phyloP scores from a whole-genome alignment of 352 stramenopile genomes.

The Pythium periplocum region DNA sequence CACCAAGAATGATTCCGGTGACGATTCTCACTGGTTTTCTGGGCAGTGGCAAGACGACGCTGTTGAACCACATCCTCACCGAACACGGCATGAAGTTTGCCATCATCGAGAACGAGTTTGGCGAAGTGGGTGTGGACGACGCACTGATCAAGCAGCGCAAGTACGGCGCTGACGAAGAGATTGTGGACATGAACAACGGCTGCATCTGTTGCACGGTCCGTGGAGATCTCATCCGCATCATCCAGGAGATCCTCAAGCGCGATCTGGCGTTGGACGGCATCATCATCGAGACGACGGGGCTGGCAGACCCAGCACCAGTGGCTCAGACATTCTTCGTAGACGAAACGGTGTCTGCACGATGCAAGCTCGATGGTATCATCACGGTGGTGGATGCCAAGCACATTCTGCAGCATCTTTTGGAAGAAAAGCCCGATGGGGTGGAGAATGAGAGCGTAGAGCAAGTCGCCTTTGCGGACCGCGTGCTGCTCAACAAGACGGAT shows the following conservation, averaged over 20 bases:
- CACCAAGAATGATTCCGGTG: slow-evolving; percentile 48
- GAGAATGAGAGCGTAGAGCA: too few species aligned
- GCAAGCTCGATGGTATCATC: slow-evolving; percentile 91
- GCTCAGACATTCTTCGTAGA: too few species aligned
- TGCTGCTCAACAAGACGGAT: too few species aligned
- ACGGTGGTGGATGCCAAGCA: slow-evolving; percentile 95
- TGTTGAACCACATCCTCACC: slow-evolving; percentile 94
- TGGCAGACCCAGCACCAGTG: too few species aligned
- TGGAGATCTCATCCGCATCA: slow-evolving; percentile 11
- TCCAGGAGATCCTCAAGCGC: too few species aligned
- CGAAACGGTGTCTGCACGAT: slow-evolving; percentile 9
- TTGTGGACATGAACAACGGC: slow-evolving; percentile 97
- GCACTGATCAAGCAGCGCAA: slow-evolving; percentile 31
- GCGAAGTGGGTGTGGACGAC: slow-evolving; percentile 68
- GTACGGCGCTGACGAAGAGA: slow-evolving; percentile 57
- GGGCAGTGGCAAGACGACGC: slow-evolving; percentile 94
- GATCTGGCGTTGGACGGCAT: too few species aligned
- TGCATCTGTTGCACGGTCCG: slow-evolving; percentile 96
- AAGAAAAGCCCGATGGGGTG: too few species aligned
- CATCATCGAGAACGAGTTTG: slow-evolving; percentile 90
- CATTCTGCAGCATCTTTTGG: slow-evolving; percentile 35
- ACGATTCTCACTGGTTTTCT: slow-evolving; percentile 95
- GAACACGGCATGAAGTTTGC: slow-evolving; percentile 90
- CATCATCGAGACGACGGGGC: too few species aligned
- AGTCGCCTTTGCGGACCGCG: too few species aligned